These are phyloP conservation scores for Zoysia matrella DNA, from an alignment of 202 grass and related monocot species.

Conservation along the genomic window DNA sequence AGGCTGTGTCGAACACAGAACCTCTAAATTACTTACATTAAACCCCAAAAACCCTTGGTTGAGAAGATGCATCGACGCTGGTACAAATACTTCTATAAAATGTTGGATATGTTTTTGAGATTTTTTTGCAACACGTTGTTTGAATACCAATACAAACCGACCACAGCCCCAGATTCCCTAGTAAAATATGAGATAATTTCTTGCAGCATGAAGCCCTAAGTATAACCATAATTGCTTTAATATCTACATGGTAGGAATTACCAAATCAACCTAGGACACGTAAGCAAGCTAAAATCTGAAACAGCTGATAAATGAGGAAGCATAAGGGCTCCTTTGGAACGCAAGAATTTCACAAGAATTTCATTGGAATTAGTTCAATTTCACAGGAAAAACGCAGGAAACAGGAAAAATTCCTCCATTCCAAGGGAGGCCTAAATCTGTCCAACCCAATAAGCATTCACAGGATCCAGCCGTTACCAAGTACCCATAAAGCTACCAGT, in stretches of 20 bases:
- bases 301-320: constrained; percentile 7
- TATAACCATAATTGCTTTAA: constrained; percentile 20
- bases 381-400: too few relatives aligned
- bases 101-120: background rate
- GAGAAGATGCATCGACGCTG: background rate
- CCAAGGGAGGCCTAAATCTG: background rate
- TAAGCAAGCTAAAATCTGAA: constrained; percentile 22
- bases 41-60: constrained; percentile 1
- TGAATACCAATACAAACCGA: background rate
- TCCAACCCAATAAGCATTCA: constrained; percentile 16
- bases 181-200: background rate
- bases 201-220: background rate
- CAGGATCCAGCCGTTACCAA: constrained; percentile 3
- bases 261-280: background rate
- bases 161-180: background rate
- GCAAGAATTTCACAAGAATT: too few relatives aligned
- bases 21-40: constrained; percentile 12
- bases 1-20: too few relatives aligned
- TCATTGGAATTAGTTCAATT: too few relatives aligned
- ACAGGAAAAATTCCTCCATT: too few relatives aligned
- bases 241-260: constrained; percentile 7
- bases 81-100: background rate
- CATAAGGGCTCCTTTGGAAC: background rate
- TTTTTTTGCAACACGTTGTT: background rate
- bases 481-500: constrained; percentile 20